Evolutionary conservation across 176 grass and related monocot species (phyloP).

Genomic region (Juncus effusus): DNA sequence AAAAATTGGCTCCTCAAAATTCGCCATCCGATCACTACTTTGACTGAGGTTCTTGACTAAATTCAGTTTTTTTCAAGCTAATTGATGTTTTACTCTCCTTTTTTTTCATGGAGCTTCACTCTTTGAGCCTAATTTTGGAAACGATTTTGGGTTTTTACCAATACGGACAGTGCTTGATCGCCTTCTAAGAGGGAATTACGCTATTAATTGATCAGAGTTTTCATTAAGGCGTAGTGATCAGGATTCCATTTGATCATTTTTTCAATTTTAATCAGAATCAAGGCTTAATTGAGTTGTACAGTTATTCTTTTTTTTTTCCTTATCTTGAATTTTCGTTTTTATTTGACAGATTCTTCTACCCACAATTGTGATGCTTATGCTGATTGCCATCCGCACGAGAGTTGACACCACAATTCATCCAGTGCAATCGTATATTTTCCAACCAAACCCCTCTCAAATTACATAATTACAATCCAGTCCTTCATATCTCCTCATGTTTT

Average conservation of each 20-base stretch:
- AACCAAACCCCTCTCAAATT: background rate
- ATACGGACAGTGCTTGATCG: too few relatives aligned
- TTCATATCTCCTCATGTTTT: background rate
- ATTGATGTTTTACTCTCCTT: too few relatives aligned
- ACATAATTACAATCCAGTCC: background rate
- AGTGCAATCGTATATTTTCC: slow-evolving; percentile 37
- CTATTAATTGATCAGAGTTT: too few relatives aligned
- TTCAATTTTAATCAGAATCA: too few relatives aligned
- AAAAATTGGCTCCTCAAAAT: slow-evolving; percentile 55
- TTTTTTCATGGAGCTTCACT: too few relatives aligned
- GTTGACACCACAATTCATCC: slow-evolving; percentile 42
- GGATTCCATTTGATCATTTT: too few relatives aligned
- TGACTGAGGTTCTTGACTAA: slow-evolving; percentile 24
- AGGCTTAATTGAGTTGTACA: too few relatives aligned
- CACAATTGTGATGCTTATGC: slow-evolving; percentile 46
- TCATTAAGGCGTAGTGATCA: too few relatives aligned
- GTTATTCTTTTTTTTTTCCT: background rate
- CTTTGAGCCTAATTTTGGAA: too few relatives aligned
- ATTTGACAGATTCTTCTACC: slow-evolving; percentile 41
- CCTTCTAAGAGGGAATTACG: too few relatives aligned
- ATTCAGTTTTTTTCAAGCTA: background rate
- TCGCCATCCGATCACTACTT: slow-evolving; percentile 40
- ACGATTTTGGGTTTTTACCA: too few relatives aligned
- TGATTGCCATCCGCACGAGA: slow-evolving; percentile 33
- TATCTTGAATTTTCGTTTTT: slow-evolving; percentile 12